Evolutionary conservation across 192 early-diverging fungal species (phyloP), one percentile per base, ranked within the genome.

Genomic region (Dispira parvispora): DNA sequence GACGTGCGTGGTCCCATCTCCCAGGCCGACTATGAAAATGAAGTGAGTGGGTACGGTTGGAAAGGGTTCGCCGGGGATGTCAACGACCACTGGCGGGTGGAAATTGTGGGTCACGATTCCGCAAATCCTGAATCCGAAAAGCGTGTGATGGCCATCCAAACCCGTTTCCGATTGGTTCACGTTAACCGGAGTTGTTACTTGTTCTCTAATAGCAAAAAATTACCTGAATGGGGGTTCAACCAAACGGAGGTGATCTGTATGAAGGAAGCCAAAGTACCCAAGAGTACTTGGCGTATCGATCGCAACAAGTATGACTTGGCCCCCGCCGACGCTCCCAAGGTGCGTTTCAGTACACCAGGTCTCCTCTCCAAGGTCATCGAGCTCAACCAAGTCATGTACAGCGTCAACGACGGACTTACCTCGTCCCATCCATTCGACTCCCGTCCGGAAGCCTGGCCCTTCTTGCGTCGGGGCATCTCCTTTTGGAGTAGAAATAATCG

Each of bases 161-260:
- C 75, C 23, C 78, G 80, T 65, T 86, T 98, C 71, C 78, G 82
- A 20, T 66, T 98, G 49, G 74, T 90, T 20, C 93, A 88, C 65
- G 58, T 67, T 62, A 71, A 80, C 52, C 80, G 84, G 71, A 77
- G 82, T 45, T 93, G 93, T 61, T 87, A 85, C 45, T 71, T 98
- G 28, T 88, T 87, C 68, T 88, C 89, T 11, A 83, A 88, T 72
- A 75, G 78, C 65, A 78, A 80, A 38, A 77, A 82, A 69, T 77
- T 98, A 43, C 96, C 96, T 50, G 84, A 88, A 52, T 98, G 92
- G 92, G 96, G 81, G 23, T 92, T 85, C 71, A 84, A 83, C 27
- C 92, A 94, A 71, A 85, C 88, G 62, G 91, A 98, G 63, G 85
- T 96, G 43, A 92, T 90, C 28, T 93, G 96, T 56, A 94, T 94